Evolutionary conservation across 495 filamentous ascomycete genomes (phyloP), one percentile per base, ranked within the genome.

Genomic region (Annulohypoxylon stygium): DNA sequence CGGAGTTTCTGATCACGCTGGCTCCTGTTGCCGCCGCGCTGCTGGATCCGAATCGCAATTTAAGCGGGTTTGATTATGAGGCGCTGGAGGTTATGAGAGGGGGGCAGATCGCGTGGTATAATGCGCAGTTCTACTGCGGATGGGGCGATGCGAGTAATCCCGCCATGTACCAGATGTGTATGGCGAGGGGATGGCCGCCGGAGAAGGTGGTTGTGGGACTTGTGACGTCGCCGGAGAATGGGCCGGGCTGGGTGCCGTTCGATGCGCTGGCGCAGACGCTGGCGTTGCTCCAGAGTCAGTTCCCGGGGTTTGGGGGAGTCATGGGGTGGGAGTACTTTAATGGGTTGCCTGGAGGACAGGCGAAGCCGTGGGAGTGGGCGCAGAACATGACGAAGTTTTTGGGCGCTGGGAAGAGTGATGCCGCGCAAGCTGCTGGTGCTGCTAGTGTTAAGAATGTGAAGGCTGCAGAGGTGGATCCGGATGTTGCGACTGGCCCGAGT

Each of bases 241-340:
- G 92, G 73, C 88, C 16, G 75, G 83, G 79, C 41, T 84, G 67
- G 43, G 83, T 83, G 60, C 77, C 71, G 51, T 75, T 71, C 48
- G 82, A 69, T 67, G 62, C 72, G 5, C 58, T 82, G 55, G 76
- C 76, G 25, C 76, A 82, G 3, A 78, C 90, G 45, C 78, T 86
- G 0, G 65, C 70, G 7, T 69, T 90, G 72, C 72, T 88, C 41
- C 78, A 84, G 41, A 80, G 79, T 12, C 74, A 73, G 65, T 92
- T 87, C 64, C 86, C 87, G 2, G 83, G 83, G 30, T 94, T 95
- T 78, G 93, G 93, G 7, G 93, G 93, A 1, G 88, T 95, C 0
- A 92, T 92, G 89, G 93, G 93, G 2, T 97, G 93, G 93, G 93
- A 95, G 78, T 97, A 93, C 73, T 95, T 91, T 76, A 94, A 94